Conservation (phyloP, 2,329 filamentous ascomycete species). For the Alternaria rosae region DNA sequence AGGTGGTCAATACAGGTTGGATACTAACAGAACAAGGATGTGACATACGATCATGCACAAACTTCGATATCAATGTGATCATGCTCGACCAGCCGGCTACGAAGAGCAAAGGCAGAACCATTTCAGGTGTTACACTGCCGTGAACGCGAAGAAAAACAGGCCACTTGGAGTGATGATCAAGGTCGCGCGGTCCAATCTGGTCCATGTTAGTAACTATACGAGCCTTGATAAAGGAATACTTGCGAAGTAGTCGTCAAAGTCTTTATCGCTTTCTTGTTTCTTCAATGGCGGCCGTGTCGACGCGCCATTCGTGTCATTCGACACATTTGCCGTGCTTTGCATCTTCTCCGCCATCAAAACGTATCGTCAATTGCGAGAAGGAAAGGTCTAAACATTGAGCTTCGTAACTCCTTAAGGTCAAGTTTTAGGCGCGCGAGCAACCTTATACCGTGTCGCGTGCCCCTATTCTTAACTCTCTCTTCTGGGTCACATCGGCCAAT, state of each 20-base stretch:
- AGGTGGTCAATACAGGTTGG: background rate
- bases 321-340: constrained; percentile 20
- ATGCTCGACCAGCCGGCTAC: constrained; percentile 71
- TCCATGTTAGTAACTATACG: constrained; percentile 10
- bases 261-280: constrained; percentile 35
- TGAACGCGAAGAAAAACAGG: constrained; percentile 77
- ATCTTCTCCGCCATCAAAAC: constrained; percentile 23
- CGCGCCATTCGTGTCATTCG: constrained; percentile 12
- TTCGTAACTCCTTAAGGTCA: background rate
- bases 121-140: constrained; percentile 74
- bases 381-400: background rate
- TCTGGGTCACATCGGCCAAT: background rate
- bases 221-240: constrained; percentile 46
- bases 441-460: constrained; percentile 1
- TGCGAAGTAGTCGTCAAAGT: constrained; percentile 38
- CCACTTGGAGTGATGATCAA: constrained; percentile 77
- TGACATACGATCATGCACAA: constrained; percentile 47
- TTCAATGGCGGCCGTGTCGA: constrained; percentile 20
- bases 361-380: background rate
- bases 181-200: constrained; percentile 69
- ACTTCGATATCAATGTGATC: constrained; percentile 62
- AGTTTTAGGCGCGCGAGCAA: background rate
- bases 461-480: background rate
- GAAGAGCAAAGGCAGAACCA: constrained; percentile 72
- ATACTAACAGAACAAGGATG: background rate